Conservation (phyloP, 371 early-diverging fungal species). For the Apophysomyces variabilis region DNA sequence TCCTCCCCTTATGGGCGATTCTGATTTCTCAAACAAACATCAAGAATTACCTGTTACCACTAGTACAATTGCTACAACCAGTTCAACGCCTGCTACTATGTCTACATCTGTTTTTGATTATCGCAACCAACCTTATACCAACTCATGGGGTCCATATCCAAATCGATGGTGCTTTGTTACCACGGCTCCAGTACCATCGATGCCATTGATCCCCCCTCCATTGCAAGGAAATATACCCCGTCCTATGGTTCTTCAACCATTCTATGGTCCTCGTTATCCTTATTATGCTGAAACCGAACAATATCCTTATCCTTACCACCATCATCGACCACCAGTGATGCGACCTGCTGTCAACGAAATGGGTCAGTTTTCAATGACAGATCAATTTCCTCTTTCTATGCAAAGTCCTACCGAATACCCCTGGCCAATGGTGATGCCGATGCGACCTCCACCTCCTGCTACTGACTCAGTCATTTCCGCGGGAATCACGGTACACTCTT, state of each 20-base stretch:
- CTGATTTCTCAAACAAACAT: too few species aligned
- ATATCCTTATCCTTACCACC: not conserved
- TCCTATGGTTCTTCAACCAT: not conserved
- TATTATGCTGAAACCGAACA: not conserved
- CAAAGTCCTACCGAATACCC: not conserved
- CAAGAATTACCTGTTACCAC: not conserved
- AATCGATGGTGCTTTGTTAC: not conserved
- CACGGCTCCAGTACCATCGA: not conserved
- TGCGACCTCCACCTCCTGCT: not conserved
- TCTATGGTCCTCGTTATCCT: not conserved
- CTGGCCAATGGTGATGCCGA: not conserved
- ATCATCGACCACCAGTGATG: constrained; percentile 6
- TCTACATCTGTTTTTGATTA: not conserved
- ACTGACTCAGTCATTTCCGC: not conserved
- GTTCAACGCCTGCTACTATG: not conserved
- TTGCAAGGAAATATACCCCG: not conserved
- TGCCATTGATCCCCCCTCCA: not conserved
- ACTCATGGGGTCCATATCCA: not conserved
- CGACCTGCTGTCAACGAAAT: not conserved
- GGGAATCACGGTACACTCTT: not conserved
- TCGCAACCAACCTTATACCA: not conserved
- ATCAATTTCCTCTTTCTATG: not conserved
- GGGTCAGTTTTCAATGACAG: not conserved
- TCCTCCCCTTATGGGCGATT: not conserved
- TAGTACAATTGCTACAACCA: not conserved